Conservation (phyloP, 2,329 filamentous ascomycete species). For the Alternaria sp. region DNA sequence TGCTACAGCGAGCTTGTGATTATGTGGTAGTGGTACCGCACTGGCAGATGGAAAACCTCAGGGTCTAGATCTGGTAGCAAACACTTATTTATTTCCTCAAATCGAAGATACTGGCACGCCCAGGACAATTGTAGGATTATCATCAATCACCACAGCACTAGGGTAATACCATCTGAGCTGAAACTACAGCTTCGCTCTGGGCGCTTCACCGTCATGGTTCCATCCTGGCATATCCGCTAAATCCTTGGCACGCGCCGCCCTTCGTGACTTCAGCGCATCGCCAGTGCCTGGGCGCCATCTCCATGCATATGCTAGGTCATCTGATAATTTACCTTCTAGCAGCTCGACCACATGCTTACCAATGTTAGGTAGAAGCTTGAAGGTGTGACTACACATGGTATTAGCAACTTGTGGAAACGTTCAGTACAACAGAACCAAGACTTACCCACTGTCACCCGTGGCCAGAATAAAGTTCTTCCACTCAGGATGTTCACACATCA, state of each 20-base stretch:
- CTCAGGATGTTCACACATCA: constrained; percentile 64
- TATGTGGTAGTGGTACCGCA: neutral
- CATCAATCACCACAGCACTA: neutral
- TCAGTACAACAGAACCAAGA: constrained; percentile 1
- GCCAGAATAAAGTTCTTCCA: constrained; percentile 60
- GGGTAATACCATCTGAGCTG: neutral
- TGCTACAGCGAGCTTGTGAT: neutral
- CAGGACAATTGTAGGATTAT: neutral
- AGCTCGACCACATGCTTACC: constrained; percentile 59
- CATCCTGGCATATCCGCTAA: constrained; percentile 59
- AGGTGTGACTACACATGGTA: constrained; percentile 51
- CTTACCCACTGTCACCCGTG: constrained; percentile 59
- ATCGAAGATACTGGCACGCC: neutral
- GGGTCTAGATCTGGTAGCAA: neutral
- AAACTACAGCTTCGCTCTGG: constrained; percentile 18
- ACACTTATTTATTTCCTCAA: neutral
- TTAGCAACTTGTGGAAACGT: neutral
- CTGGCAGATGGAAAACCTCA: neutral
- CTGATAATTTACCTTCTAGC: constrained; percentile 52
- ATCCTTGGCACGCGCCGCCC: constrained; percentile 55
- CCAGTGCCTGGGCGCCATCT: constrained; percentile 57
- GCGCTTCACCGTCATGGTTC: constrained; percentile 37
- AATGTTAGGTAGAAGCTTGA: constrained; percentile 59
- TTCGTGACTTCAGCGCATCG: constrained; percentile 55
- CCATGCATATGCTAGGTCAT: constrained; percentile 55